Evolutionary conservation across 768 basidiomycete genomes (phyloP), one percentile per base, ranked within the genome.

Genomic region (Cystofilobasidium ferigula): DNA sequence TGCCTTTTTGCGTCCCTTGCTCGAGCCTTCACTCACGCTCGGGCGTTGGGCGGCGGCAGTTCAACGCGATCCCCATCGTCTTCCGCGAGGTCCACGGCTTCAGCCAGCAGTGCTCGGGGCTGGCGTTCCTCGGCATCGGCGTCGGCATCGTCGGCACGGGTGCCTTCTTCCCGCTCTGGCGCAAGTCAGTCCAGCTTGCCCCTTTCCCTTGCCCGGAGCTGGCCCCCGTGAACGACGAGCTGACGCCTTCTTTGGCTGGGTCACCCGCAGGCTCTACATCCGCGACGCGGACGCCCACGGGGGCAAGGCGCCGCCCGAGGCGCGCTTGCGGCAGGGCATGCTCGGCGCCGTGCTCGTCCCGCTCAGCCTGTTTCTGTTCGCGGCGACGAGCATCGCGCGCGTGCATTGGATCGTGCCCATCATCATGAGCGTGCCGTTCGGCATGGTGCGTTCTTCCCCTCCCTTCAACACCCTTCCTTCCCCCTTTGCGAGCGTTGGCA

Each of bases 361-460:
- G 1, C 54, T 68, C 14, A 34, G 80, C 22, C 76, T 84, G 1
- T 82, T 82, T 73, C 79, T 80, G 74, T 79, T 84, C 61, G 83
- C 82, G 3, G 82, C 82, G 69, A 83, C 82, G 1, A 81, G 80
- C 3, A 80, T 81, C 72, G 67, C 71, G 3, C 71, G 72, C 10
- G 79, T 83, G 0, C 80, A 79, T 64, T 81, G 80, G 80, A 79
- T 57, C 30, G 67, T 63, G 1, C 67, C 67, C 0, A 68, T 68
- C 54, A 48, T 68, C 36, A 59, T 58, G 61, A 58, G 26, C 0
- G 67, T 77, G 6, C 81, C 78, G 6, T 81, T 84, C 68, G 82
- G 83, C 28, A 77, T 81, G 0, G 86, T 54, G 85, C 4, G 75
- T 81, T 51, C 76, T 79, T 71, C 87, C 10, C 51, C 13, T n/a